phyloP scores from a whole-genome alignment of 2,329 filamentous ascomycete genomes.

The Exophiala viscosa region DNA sequence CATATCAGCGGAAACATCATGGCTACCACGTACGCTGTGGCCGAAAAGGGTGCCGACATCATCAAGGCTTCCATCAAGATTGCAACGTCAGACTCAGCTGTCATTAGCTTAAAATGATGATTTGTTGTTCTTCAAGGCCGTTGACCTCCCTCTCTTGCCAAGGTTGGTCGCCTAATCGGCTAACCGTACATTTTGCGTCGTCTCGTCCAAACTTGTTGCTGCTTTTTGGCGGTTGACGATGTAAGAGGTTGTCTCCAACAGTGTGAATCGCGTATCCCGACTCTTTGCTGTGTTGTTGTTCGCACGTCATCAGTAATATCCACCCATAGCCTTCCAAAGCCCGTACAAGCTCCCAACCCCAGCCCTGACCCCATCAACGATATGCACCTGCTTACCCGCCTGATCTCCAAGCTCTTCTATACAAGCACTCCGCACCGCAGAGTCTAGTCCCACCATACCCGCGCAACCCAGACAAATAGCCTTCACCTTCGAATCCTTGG shows the following conservation, averaged over 20 bases:
- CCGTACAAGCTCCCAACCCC: conserved; percentile 24
- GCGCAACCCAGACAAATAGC: conserved; percentile 84
- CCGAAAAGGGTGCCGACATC: conserved; percentile 35
- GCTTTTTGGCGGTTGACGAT: no score
- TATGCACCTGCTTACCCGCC: conserved; percentile 57
- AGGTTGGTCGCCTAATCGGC: no score
- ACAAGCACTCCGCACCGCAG: conserved; percentile 68
- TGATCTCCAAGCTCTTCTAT: conserved; percentile 60
- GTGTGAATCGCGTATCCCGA: no score
- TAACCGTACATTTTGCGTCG: no score
- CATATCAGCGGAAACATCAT: conserved; percentile 30
- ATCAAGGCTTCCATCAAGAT: conserved; percentile 32
- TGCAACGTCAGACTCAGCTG: neutral
- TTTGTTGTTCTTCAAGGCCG: no score
- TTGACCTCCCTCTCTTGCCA: neutral
- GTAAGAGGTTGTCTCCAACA: no score
- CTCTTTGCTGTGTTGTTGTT: neutral
- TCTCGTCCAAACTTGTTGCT: no score
- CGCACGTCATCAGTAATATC: conserved; percentile 13
- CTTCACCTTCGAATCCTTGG: conserved; percentile 35
- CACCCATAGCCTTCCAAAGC: conserved; percentile 9
- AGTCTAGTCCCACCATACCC: conserved; percentile 82
- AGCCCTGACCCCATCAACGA: conserved; percentile 75
- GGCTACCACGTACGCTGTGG: conserved; percentile 35
- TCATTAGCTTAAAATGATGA: neutral